Evolutionary conservation across 2,329 filamentous ascomycete species (phyloP), one percentile per base, ranked within the genome.

Genomic region (Sordariomycetes sp.): DNA sequence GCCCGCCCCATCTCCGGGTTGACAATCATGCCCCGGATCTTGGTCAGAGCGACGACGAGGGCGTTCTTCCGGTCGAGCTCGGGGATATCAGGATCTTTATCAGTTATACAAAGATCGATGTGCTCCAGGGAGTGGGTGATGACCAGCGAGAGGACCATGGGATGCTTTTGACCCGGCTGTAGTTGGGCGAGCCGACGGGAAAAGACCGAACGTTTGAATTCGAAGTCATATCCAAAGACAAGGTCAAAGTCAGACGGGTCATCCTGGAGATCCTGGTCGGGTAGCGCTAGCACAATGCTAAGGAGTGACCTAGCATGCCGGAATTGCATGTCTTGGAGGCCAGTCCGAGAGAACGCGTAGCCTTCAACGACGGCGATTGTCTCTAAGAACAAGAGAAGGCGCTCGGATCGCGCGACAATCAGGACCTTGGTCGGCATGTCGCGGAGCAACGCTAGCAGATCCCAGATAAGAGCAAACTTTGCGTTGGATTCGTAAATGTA

Each of bases 391-490:
- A 78, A 74, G 48, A 80, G 66, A 7, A 80, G 68, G 34, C 72
- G 70, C 10, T 74, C 72, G 6, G 76, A 74, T 22, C 76, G 76
- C 10, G 74, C 77, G 12, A 85, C 63, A 25, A 86, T 74, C 15
- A 83, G 66, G 8, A 85, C 65, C 39, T 74, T 77, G 42, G 72
- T 74, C 12, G 75, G 69, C 13, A 69, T 65, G 17, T 69, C 65
- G n/a, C 65, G 63, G 12, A 83, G 64, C 10, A 66, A 63, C 22
- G 75, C 68, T 34, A 84, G 64, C 3, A 86, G 68, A 60, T 83
- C 79, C 52, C 73, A 76, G 6, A 84, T 62, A 61, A 86, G 85
- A 35, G 74, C 75, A 62, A 79, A 81, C 62, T 86, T 86, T 57
- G 78, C 70, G 65, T 82, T 85, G 10, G 79, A 76, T 56, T 76